phyloP scores from a whole-genome alignment of 1,139 yeast species.

The Scheffersomyces illinoinensis region DNA sequence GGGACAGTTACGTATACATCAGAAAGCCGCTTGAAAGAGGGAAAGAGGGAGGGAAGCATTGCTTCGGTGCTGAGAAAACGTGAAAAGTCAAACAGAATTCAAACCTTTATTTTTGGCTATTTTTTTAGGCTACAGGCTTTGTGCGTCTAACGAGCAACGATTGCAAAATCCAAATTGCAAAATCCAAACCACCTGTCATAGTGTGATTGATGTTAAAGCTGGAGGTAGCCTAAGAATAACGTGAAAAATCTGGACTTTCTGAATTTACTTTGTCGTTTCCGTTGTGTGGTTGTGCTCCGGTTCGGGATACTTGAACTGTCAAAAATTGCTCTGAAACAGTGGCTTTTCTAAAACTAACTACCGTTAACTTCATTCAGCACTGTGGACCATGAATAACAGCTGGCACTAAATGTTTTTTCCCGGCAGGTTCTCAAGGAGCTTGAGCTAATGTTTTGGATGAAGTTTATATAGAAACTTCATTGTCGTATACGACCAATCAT shows the following conservation, averaged over 20 bases:
- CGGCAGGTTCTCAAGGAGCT: neutral
- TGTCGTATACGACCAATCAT: neutral
- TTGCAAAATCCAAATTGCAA: neutral
- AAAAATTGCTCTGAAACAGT: neutral
- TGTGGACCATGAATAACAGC: neutral
- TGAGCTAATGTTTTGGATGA: neutral
- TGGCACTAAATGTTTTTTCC: neutral
- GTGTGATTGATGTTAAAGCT: neutral
- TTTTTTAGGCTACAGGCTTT: neutral
- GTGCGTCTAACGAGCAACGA: neutral
- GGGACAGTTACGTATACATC: neutral
- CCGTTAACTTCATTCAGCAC: neutral
- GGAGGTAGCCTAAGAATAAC: neutral
- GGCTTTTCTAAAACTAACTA: neutral
- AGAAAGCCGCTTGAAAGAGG: neutral
- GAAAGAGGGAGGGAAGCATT: neutral
- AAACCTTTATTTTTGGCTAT: neutral
- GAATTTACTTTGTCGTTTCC: neutral
- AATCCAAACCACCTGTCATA: neutral
- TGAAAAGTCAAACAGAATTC: neutral
- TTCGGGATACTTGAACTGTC: neutral
- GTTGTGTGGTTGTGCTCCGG: neutral
- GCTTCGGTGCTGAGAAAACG: neutral
- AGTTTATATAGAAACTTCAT: neutral
- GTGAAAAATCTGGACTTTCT: neutral